Conservation (phyloP, 225 moss, liverwort and hornwort genomes). For the Ulota crispa region DNA sequence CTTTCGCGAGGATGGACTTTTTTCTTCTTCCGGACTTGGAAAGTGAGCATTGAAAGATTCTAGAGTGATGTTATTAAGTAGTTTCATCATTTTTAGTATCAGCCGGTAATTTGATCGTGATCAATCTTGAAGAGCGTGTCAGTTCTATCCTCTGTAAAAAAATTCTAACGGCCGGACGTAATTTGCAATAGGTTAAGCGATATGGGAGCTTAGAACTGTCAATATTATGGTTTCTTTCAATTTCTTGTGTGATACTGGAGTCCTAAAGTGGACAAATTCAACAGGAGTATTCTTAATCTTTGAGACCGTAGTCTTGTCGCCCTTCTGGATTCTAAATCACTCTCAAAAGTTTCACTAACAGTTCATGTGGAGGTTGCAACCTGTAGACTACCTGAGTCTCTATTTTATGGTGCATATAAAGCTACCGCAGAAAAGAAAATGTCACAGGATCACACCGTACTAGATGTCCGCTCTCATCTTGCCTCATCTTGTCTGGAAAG, state of each 20-base stretch:
- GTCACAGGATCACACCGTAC: background rate
- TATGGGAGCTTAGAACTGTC: background rate
- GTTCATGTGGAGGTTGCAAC: background rate
- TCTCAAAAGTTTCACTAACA: background rate
- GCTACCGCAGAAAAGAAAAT: background rate
- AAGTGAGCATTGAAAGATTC: background rate
- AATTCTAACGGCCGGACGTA: background rate
- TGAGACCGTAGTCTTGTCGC: background rate
- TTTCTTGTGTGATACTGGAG: background rate
- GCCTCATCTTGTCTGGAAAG: background rate
- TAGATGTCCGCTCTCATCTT: background rate
- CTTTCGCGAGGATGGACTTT: background rate
- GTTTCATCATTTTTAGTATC: background rate
- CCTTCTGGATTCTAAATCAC: background rate
- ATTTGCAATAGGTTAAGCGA: background rate
- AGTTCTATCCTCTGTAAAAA: background rate
- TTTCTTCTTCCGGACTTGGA: background rate
- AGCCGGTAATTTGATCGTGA: background rate
- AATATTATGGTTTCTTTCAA: slow-evolving; percentile 21
- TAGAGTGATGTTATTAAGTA: background rate
- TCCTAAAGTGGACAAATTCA: background rate
- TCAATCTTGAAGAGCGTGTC: background rate
- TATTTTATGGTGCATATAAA: background rate
- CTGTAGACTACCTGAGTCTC: background rate
- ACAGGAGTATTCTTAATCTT: background rate